Evolutionary conservation across 495 filamentous ascomycete genomes (phyloP), one percentile per base, ranked within the genome.

Genomic region (Hyaloscypha variabilis): DNA sequence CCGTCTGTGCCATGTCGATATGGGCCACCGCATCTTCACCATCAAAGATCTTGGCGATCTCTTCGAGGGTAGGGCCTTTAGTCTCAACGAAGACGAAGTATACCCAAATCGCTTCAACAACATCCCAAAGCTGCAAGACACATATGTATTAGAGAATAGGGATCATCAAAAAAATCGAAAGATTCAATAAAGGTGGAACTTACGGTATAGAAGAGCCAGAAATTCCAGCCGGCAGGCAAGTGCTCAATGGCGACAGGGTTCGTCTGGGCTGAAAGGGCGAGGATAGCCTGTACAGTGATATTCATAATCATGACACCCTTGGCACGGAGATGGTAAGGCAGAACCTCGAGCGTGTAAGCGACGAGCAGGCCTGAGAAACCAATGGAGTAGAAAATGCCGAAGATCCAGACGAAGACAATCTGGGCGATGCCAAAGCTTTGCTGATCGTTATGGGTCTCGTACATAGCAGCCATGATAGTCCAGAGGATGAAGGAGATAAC

Each of bases 21-120:
- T 46, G 39, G 19, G 39, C 39, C 39, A 46, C 39, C 10, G 39
- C 39, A 46, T 46, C 39, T 46, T 46, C 39, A n/a, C 76, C 77
- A 59, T 86, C 78, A 70, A 91, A 91, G 50, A 91, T 82, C 66
- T 83, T 82, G 21, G 79, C 77, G 39, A 92, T 68, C 70, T 91
- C 87, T 73, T 91, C 89, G 26, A 92, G 78, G 13, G 68, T 67
- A 17, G 64, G 51, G 42, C 64, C 61, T 26, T 67, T 70, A 8
- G 68, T 70, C 31, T 70, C 68, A 3, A 59, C 46, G 39, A 70
- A 62, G 51, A 57, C 57, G 29, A 69, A 66, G 25, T 63, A 69
- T 10, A 69, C 65, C 14, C 65, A 30, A 19, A 58, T 58, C 2
- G 46, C 46, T 29, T 69, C 58, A 57, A 69, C 49, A 8, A 65